A percentile compares a stretch with the other conserved stretches of the same genome.
Evolutionary conservation across 1,284 basidiomycete species (phyloP).

Genomic region (Naganishia sp.): DNA sequence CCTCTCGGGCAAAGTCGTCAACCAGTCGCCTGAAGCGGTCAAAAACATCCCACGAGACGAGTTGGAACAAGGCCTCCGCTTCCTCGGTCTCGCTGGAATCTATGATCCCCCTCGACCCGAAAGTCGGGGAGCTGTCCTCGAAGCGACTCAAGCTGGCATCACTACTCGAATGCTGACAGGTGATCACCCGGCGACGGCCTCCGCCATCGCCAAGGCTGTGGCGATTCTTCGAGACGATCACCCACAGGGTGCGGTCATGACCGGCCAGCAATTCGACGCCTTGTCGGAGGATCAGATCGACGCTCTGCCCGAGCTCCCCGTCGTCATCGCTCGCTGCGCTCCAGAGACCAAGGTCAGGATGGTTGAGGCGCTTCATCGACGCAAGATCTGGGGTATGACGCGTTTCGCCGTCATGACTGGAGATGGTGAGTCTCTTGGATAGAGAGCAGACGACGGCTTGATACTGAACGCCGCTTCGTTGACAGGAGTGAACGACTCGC

Average conservation of each 20-base stretch:
- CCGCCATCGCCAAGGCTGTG: conserved; percentile 57
- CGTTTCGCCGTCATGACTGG: conserved; percentile 56
- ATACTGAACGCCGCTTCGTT: neutral
- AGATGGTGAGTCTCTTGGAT: conserved; percentile 45
- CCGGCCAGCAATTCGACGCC: conserved; percentile 65
- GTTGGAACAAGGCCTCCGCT: conserved; percentile 62
- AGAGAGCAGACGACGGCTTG: neutral
- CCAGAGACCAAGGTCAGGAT: conserved; percentile 61
- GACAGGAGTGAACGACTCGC: conserved; percentile 61
- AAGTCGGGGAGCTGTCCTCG: conserved; percentile 63
- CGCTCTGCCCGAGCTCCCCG: conserved; percentile 58
- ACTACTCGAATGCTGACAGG: conserved; percentile 66
- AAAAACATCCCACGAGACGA: conserved; percentile 56
- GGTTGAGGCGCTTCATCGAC: conserved; percentile 63
- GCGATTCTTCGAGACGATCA: conserved; percentile 60
- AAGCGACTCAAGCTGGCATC: conserved; percentile 66
- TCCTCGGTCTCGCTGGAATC: conserved; percentile 67
- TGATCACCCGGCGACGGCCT: conserved; percentile 58
- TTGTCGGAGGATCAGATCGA: conserved; percentile 65
- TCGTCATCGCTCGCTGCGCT: conserved; percentile 64
- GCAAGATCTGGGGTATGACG: conserved; percentile 39
- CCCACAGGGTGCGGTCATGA: conserved; percentile 55
- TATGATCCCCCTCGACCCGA: conserved; percentile 72
- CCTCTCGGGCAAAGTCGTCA: conserved; percentile 53
- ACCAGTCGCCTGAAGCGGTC: conserved; percentile 46